These are phyloP conservation scores for Pharnaceum exiguum DNA, from an alignment of 148 eudicot genomes.

Conservation along the genomic window DNA sequence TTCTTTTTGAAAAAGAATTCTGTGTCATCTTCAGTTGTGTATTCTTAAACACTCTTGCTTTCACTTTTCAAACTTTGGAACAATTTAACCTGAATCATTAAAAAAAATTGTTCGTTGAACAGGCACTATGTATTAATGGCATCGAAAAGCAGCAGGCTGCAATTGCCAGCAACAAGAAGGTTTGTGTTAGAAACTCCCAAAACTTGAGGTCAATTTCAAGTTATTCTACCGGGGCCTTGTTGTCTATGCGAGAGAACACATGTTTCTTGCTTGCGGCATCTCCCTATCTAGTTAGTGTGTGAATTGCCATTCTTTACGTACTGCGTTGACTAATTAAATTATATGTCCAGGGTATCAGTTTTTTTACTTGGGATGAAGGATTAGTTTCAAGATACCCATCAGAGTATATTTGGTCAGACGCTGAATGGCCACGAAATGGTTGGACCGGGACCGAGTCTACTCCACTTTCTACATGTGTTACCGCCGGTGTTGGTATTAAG, in stretches of 20 bases:
- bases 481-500: slow-evolving; percentile 77
- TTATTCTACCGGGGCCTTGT: neutral
- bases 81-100: neutral
- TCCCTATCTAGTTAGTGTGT: neutral
- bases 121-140: slow-evolving; percentile 90
- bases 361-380: slow-evolving; percentile 70
- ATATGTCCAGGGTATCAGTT: slow-evolving; percentile 68
- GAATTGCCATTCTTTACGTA: neutral
- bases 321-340: slow-evolving; percentile 2
- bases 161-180: slow-evolving; percentile 87
- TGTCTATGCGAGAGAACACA: neutral
- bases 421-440: slow-evolving; percentile 92
- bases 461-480: slow-evolving; percentile 78
- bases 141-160: slow-evolving; percentile 69
- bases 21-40: slow-evolving; percentile 6
- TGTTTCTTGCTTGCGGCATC: neutral
- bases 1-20: neutral
- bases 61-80: neutral
- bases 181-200: slow-evolving; percentile 14
- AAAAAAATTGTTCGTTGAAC: slow-evolving; percentile 24
- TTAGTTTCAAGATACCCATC: slow-evolving; percentile 35
- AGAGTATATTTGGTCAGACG: slow-evolving; percentile 71
- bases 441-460: slow-evolving; percentile 82
- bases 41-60: neutral
- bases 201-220: neutral